A percentile compares a stretch with the other conserved stretches of the same genome.
Conservation (phyloP, 2,329 filamentous ascomycete genomes). For the Endothia cerciana region DNA sequence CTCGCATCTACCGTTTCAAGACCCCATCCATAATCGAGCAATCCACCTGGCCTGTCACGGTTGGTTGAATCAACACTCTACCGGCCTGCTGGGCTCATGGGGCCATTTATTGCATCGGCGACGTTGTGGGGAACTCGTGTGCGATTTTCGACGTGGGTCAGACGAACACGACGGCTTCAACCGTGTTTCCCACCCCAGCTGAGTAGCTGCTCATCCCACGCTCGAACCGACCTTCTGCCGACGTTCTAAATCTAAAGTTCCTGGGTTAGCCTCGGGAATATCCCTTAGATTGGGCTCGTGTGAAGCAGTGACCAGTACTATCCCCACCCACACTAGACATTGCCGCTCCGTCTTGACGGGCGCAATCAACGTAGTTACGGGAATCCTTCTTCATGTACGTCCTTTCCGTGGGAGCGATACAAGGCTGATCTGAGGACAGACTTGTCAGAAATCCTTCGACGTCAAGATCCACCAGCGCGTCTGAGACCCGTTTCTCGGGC, state of each 20-base stretch:
- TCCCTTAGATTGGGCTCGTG: slow-evolving; percentile 12
- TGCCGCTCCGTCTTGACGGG: background rate
- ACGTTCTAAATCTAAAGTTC: slow-evolving; percentile 9
- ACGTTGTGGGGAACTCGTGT: slow-evolving; percentile 5
- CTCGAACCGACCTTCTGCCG: slow-evolving; percentile 1
- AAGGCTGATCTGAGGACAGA: background rate
- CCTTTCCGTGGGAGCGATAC: background rate
- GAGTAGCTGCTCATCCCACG: slow-evolving; percentile 13
- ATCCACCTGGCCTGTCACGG: slow-evolving; percentile 8
- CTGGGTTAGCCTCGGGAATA: slow-evolving; percentile 14
- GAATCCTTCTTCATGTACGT: background rate
- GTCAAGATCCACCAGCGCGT: slow-evolving; percentile 18
- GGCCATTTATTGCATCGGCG: background rate
- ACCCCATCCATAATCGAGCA: background rate
- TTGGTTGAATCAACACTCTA: slow-evolving; percentile 1
- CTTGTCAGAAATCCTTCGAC: background rate
- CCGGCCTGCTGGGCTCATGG: background rate
- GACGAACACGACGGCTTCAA: slow-evolving; percentile 26
- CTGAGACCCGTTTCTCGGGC: slow-evolving; percentile 25
- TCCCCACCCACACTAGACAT: background rate
- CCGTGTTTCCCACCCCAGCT: slow-evolving; percentile 14
- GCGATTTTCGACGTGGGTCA: slow-evolving; percentile 18
- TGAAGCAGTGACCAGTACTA: background rate
- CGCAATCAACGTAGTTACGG: slow-evolving; percentile 14
- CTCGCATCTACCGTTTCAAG: too few species aligned